Evolutionary conservation across 129 eudicot genomes (phyloP), one percentile per base, ranked within the genome.

Genomic region (Centaurea solstitialis): DNA sequence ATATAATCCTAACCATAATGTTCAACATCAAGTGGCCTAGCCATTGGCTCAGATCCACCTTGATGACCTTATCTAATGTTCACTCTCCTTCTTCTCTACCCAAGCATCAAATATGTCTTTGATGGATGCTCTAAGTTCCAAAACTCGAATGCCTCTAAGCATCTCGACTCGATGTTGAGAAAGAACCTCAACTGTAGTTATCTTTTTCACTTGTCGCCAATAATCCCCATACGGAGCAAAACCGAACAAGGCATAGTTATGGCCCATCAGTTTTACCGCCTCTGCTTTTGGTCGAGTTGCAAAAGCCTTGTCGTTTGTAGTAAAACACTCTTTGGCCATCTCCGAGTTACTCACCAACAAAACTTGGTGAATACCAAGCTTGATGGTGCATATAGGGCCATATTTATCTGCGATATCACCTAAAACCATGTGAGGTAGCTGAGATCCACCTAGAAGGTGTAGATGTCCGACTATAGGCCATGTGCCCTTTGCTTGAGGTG

Each of bases 401-500:
- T 62, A 67, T 13, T 71, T 76, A 12, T 80, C 79, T 5, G 88
- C 85, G 85, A 85, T 64, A 7, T 33, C 12, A 7, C 85, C 85
- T 30, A 85, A 76, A 3, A 69, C 38, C 2, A 0, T 66, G 79
- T 81, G 88, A 45, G 85, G 79, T 50, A 80, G 39, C 12, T 76
- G 5, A 35, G 88, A 35, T 12, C 85, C 76, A 6, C 82, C 74
- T 7, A 84, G n/a, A 41, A 79, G 81, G 6, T 70, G 84, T 0
- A 79, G 43, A 78, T 84, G 84, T 47, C 87, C 80, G 38, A 73
- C 73, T 11, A 84, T 22, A 22, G 87, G 87, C 84, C 86, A 74
- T 70, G 89, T 74, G 3, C 90, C 85, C 4, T 57, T 41, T 18
- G 85, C 85, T 80, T 75, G 72, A 4, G 82, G 82, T 5, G 83